Percentiles rank a stretch among this genome's conserved stretches.
Conservation (phyloP, 2,329 filamentous ascomycete genomes). For the Juglanconis oblonga region DNA sequence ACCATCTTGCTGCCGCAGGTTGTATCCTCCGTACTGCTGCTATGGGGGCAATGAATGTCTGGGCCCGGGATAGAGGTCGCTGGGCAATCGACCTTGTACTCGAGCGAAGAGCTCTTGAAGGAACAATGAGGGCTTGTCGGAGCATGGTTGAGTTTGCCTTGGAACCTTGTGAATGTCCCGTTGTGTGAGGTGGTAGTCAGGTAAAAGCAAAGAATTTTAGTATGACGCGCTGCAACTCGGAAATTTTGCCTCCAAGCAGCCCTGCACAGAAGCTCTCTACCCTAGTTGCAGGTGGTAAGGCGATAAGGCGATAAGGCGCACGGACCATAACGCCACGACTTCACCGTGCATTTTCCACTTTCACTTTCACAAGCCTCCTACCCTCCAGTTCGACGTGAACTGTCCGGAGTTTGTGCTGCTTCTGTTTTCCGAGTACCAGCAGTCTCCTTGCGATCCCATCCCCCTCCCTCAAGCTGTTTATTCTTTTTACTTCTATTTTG, state of each 20-base stretch:
- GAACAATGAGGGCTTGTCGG: slow-evolving; percentile 41
- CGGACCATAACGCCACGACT: not conserved
- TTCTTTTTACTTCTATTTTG: no score
- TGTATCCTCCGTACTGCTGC: slow-evolving; percentile 29
- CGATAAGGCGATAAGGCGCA: slow-evolving; percentile 16
- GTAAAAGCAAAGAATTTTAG: slow-evolving; percentile 18
- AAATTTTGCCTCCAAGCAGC: slow-evolving; percentile 11
- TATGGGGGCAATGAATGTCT: slow-evolving; percentile 36
- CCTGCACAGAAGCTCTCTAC: not conserved
- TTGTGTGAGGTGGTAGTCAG: slow-evolving; percentile 6
- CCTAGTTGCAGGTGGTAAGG: no score
- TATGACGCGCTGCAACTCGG: slow-evolving; percentile 16
- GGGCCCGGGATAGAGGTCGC: slow-evolving; percentile 34
- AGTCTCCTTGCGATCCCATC: no score
- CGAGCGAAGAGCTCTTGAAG: slow-evolving; percentile 43
- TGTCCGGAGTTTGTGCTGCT: no score
- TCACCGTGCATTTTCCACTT: not conserved
- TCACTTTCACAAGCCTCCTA: not conserved
- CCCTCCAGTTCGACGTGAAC: no score
- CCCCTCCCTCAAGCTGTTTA: no score
- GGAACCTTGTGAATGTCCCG: not conserved
- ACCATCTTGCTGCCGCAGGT: slow-evolving; percentile 42
- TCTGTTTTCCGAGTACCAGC: no score
- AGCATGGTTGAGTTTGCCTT: slow-evolving; percentile 35
- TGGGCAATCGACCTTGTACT: slow-evolving; percentile 34